Evolutionary conservation across 768 basidiomycete species (phyloP).

Genomic region (Amanita pallidorosea): DNA sequence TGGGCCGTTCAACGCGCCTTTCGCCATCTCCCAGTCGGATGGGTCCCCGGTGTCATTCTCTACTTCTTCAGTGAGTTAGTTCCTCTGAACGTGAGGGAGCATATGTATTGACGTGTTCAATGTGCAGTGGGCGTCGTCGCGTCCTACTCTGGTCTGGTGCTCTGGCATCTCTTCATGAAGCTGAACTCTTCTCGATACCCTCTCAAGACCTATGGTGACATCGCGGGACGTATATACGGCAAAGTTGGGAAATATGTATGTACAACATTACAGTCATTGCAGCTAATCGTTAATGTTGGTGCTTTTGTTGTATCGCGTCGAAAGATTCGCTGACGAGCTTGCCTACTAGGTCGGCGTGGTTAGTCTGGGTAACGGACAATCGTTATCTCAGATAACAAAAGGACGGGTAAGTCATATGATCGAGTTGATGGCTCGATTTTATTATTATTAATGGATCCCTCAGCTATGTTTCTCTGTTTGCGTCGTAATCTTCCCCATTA

Average conservation of each 20-base stretch:
- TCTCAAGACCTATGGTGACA: constrained; percentile 41
- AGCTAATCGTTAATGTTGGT: constrained; percentile 44
- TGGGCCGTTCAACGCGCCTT: no score
- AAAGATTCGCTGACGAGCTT: not conserved
- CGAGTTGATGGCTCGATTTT: not conserved
- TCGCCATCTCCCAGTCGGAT: no score
- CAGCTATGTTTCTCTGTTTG: constrained; percentile 48
- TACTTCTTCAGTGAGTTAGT: no score
- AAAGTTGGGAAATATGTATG: constrained; percentile 32
- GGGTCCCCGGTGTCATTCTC: no score
- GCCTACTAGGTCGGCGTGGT: constrained; percentile 26
- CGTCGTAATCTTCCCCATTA: constrained; percentile 48
- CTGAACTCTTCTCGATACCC: constrained; percentile 49
- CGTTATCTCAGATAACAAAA: constrained; percentile 38
- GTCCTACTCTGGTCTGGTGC: constrained; percentile 40
- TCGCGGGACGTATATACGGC: constrained; percentile 46
- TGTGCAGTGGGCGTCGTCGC: constrained; percentile 36
- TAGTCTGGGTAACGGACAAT: constrained; percentile 37
- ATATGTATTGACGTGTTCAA: not conserved
- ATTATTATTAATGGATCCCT: not conserved
- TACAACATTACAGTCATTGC: constrained; percentile 41
- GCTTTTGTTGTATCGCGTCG: not conserved
- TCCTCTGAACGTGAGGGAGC: no score
- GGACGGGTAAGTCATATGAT: constrained; percentile 23
- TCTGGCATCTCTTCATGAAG: constrained; percentile 45